Evolutionary conservation across 2,329 filamentous ascomycete species (phyloP).

Genomic region (Penicillium griseofulvum): DNA sequence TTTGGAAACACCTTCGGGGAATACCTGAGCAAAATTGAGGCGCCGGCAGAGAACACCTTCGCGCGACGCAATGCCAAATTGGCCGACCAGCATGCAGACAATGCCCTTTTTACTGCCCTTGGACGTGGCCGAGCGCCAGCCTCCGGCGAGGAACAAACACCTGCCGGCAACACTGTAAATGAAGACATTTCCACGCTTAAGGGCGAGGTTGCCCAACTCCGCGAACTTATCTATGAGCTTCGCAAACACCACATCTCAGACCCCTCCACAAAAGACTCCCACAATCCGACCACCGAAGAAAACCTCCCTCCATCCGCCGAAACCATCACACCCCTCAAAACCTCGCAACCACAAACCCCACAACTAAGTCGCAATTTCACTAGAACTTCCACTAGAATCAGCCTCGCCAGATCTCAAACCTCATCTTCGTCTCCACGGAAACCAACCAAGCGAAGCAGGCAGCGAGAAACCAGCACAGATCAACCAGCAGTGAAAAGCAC

Average conservation of each 20-base stretch:
- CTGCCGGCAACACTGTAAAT: constrained; percentile 10
- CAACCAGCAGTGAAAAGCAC: neutral
- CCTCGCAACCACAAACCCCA: neutral
- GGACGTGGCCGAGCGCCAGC: constrained; percentile 7
- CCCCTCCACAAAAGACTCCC: constrained; percentile 8
- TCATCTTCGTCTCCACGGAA: neutral
- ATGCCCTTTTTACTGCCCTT: constrained; percentile 24
- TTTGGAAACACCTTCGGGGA: constrained; percentile 34
- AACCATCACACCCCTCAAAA: neutral
- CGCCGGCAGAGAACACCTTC: constrained; percentile 14
- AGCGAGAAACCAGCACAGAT: neutral
- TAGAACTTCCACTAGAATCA: constrained; percentile 10
- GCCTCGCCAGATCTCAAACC: neutral
- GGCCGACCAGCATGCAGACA: constrained; percentile 25
- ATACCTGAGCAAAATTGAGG: constrained; percentile 23
- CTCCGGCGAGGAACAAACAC: neutral
- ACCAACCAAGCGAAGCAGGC: neutral
- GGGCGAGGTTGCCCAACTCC: constrained; percentile 32
- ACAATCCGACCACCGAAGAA: constrained; percentile 3
- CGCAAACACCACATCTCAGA: constrained; percentile 19
- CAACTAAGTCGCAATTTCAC: constrained; percentile 15
- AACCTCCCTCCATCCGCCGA: constrained; percentile 3
- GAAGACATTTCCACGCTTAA: constrained; percentile 29
- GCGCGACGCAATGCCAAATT: constrained; percentile 20
- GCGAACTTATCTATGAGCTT: constrained; percentile 29